A percentile compares a stretch with the other conserved stretches of the same genome.
These are phyloP conservation scores for Phytophthora fragariae DNA, from an alignment of 352 stramenopile genomes.

Conservation along the genomic window DNA sequence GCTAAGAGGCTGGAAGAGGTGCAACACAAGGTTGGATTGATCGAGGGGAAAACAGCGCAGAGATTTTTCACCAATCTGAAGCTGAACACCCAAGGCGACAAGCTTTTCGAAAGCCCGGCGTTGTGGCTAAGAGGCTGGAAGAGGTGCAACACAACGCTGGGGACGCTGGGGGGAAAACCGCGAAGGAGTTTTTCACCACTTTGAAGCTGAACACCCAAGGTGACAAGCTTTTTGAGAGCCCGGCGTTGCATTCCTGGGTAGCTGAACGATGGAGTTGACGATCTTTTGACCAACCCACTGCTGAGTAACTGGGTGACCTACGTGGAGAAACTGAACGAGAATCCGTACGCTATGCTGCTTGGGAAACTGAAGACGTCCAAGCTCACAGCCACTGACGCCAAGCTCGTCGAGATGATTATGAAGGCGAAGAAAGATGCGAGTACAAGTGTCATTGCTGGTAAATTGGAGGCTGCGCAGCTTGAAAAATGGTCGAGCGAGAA, in stretches of 20 bases:
- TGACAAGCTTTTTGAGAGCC: too few relatives aligned
- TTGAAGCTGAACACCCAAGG: too few relatives aligned
- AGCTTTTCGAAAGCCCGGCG: not conserved
- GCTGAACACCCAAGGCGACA: not conserved
- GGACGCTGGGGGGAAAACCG: too few relatives aligned
- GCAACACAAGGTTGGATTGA: not conserved
- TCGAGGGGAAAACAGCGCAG: not conserved
- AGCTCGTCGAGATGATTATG: not conserved
- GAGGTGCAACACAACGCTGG: too few relatives aligned
- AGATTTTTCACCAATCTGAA: not conserved
- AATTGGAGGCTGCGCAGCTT: not conserved
- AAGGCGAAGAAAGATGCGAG: not conserved
- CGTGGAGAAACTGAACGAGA: too few relatives aligned
- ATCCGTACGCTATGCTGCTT: too few relatives aligned
- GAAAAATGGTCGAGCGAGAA: not conserved
- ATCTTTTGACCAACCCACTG: too few relatives aligned
- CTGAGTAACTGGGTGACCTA: too few relatives aligned
- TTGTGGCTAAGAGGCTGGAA: too few relatives aligned
- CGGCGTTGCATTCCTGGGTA: not conserved
- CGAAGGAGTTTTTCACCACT: too few relatives aligned
- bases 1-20: not conserved
- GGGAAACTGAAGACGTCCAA: too few relatives aligned
- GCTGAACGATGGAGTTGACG: not conserved
- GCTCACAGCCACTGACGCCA: too few relatives aligned
- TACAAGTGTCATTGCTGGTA: not conserved